Evolutionary conservation across 495 filamentous ascomycete genomes (phyloP).

Genomic region (Glarea lozoyensis): DNA sequence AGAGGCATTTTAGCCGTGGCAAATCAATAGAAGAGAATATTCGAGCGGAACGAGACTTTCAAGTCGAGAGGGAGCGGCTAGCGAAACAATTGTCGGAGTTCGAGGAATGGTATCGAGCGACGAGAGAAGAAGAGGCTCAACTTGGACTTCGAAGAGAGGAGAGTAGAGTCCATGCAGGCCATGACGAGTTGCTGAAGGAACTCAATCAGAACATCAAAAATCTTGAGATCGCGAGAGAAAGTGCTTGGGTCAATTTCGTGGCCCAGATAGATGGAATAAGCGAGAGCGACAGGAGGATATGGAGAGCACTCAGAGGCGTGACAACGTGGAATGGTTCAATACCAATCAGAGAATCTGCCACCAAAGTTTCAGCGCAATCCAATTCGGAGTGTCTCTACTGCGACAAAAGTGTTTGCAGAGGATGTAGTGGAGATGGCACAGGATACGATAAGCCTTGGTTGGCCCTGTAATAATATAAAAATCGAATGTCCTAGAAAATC

Average conservation of each 20-base stretch:
- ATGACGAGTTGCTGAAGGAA: not conserved
- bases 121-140: not conserved
- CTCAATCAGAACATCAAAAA: not conserved
- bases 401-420: too few relatives aligned
- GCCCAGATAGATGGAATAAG: not conserved
- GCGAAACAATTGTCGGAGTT: not conserved
- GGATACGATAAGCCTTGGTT: too few relatives aligned
- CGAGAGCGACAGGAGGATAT: too few relatives aligned
- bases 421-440: too few relatives aligned
- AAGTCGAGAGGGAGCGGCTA: not conserved
- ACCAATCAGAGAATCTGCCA: too few relatives aligned
- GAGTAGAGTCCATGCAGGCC: too few relatives aligned
- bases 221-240: not conserved
- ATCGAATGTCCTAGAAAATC: too few relatives aligned
- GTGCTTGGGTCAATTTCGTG: not conserved
- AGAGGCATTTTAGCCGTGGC: not conserved
- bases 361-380: too few relatives aligned
- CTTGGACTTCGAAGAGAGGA: not conserved
- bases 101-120: not conserved
- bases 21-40: not conserved
- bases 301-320: too few relatives aligned
- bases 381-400: too few relatives aligned
- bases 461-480: too few relatives aligned
- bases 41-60: not conserved
- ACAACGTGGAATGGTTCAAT: too few relatives aligned